phyloP scores from a whole-genome alignment of 495 filamentous ascomycete species.

The Penicillium atrosanguineum region DNA sequence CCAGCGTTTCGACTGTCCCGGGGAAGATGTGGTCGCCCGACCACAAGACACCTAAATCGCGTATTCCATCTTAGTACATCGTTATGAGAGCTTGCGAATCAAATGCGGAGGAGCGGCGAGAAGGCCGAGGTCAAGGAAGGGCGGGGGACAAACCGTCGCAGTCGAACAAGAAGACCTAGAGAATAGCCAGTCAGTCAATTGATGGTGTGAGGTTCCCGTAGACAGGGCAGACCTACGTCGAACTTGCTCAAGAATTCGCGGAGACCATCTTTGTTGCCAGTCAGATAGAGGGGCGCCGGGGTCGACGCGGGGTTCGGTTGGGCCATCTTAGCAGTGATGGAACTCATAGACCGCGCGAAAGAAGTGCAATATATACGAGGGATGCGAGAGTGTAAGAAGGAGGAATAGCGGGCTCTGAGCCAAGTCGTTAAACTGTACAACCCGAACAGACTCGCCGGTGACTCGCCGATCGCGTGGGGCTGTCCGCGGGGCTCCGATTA shows the following conservation, averaged over 20 bases:
- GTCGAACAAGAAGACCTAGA: conserved; percentile 88
- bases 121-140: conserved; percentile 9
- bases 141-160: conserved; percentile 75
- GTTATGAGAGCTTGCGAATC: conserved; percentile 7
- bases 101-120: conserved; percentile 2
- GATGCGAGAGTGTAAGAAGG: background rate
- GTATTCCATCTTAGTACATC: conserved; percentile 27
- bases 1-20: conserved; percentile 76
- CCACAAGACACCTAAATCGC: conserved; percentile 80
- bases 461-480: conserved; percentile 21
- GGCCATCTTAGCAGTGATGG: conserved; percentile 10
- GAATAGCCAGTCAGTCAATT: conserved; percentile 1
- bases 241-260: conserved; percentile 82
- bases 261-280: conserved; percentile 71
- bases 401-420: background rate
- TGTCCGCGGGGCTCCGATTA: background rate
- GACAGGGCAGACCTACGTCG: conserved; percentile 64
- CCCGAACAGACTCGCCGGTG: conserved; percentile 19
- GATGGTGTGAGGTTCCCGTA: background rate
- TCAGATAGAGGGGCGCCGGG: conserved; percentile 66
- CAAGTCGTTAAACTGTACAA: conserved; percentile 6
- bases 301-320: conserved; percentile 27
- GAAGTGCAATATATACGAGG: background rate
- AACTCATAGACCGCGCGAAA: background rate
- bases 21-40: conserved; percentile 87